Conservation (phyloP, 805 yeast genomes). For the Ogataea saltuana region DNA sequence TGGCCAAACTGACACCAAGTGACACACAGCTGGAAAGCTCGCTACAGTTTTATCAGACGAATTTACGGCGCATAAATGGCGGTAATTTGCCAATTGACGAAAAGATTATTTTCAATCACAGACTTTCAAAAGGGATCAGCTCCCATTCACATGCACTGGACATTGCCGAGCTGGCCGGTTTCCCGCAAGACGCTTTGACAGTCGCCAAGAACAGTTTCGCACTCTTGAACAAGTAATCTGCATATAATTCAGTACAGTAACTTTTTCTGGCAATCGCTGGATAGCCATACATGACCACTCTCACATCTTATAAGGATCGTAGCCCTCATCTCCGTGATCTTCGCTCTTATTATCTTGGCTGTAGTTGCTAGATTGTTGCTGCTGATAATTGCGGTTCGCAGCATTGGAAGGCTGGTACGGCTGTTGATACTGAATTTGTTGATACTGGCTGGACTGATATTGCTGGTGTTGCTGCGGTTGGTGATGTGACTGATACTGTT, state of each 20-base stretch:
- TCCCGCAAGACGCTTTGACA: conserved; percentile 59
- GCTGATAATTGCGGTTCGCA: not conserved
- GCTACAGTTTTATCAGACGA: conserved; percentile 31
- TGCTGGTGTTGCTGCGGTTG: conserved; percentile 10
- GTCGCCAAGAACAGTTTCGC: conserved; percentile 46
- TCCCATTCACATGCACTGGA: conserved; percentile 72
- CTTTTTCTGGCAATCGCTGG: no score
- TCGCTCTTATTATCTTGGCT: not conserved
- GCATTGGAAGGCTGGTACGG: not conserved
- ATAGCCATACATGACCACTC: no score
- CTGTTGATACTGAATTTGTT: not conserved
- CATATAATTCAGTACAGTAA: conserved; percentile 1
- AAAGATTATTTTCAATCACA: conserved; percentile 52
- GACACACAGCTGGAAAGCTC: conserved; percentile 30
- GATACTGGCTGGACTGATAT: not conserved
- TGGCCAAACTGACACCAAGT: conserved; percentile 41
- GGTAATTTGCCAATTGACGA: conserved; percentile 30
- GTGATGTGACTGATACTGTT: conserved; percentile 21
- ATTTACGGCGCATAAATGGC: conserved; percentile 19
- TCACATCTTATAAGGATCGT: conserved; percentile 24
- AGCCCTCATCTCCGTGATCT: conserved; percentile 19
- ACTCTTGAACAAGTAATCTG: conserved; percentile 8
- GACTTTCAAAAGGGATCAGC: conserved; percentile 66
- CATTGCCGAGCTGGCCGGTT: conserved; percentile 78
- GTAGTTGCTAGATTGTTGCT: not conserved